phyloP scores from a whole-genome alignment of 2,329 filamentous ascomycete genomes.

The Aspergillus floridensis region DNA sequence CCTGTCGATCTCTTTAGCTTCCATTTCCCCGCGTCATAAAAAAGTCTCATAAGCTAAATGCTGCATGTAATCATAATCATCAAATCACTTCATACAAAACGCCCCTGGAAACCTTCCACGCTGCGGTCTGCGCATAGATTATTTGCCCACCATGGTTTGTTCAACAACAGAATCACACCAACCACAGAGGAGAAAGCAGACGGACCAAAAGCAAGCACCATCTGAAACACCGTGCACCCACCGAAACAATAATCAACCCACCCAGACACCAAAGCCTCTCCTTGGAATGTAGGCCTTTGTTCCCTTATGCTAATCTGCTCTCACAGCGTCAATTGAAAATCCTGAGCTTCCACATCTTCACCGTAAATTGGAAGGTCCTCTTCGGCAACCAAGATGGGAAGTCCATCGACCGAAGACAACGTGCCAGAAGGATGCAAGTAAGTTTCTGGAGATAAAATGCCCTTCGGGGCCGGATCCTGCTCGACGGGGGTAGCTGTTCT shows the following conservation, averaged over 20 bases:
- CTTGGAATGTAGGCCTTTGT: background rate
- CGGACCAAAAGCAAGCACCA: background rate
- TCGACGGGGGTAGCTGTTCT: slow-evolving; percentile 24
- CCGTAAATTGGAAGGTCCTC: slow-evolving; percentile 35
- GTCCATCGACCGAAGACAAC: slow-evolving; percentile 37
- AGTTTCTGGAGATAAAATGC: slow-evolving; percentile 39
- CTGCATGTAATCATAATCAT: background rate
- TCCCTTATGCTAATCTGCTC: background rate
- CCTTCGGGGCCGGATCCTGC: slow-evolving; percentile 21
- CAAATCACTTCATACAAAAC: slow-evolving; percentile 1
- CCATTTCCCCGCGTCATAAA: background rate
- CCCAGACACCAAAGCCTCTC: background rate
- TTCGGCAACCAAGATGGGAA: slow-evolving; percentile 37
- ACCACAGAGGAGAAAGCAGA: background rate
- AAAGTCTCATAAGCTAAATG: background rate
- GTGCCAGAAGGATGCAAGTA: slow-evolving; percentile 45
- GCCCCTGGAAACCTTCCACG: background rate
- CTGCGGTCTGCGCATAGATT: background rate
- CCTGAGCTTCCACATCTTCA: slow-evolving; percentile 39
- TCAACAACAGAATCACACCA: background rate
- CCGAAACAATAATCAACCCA: background rate
- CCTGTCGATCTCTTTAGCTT: background rate
- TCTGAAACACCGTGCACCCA: background rate
- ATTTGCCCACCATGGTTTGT: background rate
- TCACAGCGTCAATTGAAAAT: slow-evolving; percentile 42